A percentile compares a stretch with the other conserved stretches of the same genome.
Conservation (phyloP, 257 asterid genomes). For the Echium plantagineum region DNA sequence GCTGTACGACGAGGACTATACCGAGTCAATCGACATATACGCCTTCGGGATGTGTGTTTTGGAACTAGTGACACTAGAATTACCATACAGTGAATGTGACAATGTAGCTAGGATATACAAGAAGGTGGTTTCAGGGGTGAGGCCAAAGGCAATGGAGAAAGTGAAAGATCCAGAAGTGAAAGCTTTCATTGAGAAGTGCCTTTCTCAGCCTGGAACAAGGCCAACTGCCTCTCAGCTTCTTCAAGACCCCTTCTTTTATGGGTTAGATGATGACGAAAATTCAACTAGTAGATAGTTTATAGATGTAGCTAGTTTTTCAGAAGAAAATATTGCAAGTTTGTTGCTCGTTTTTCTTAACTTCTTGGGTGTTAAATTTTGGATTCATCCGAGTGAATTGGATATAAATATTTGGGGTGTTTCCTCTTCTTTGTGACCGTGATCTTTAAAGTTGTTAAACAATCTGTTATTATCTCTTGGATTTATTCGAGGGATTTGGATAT, state of each 20-base stretch:
- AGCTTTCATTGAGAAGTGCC: constrained; percentile 12
- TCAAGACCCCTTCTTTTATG: constrained; percentile 10
- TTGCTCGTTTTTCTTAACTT: neutral
- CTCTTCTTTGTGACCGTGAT: neutral
- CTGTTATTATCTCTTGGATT: too few species aligned
- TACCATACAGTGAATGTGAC: constrained; percentile 49
- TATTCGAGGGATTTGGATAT: neutral
- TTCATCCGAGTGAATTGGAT: neutral
- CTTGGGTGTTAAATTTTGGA: neutral
- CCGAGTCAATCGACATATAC: constrained; percentile 45
- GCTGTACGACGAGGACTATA: constrained; percentile 46
- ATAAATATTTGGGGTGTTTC: neutral
- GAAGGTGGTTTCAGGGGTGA: constrained; percentile 31
- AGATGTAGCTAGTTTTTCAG: neutral
- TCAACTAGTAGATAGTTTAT: neutral
- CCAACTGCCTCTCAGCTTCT: constrained; percentile 10
- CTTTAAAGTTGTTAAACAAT: too few species aligned
- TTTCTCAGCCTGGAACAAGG: constrained; percentile 8
- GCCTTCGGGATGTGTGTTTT: constrained; percentile 57
- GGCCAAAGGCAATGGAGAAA: constrained; percentile 11
- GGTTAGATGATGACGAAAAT: constrained; percentile 4
- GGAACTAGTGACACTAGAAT: constrained; percentile 48
- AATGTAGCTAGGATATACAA: constrained; percentile 55
- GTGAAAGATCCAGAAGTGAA: constrained; percentile 11
- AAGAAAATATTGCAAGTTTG: neutral